Base-by-base conservation (phyloP, 2,329 filamentous ascomycete genomes). In the Botryosphaeria agaves region DNA sequence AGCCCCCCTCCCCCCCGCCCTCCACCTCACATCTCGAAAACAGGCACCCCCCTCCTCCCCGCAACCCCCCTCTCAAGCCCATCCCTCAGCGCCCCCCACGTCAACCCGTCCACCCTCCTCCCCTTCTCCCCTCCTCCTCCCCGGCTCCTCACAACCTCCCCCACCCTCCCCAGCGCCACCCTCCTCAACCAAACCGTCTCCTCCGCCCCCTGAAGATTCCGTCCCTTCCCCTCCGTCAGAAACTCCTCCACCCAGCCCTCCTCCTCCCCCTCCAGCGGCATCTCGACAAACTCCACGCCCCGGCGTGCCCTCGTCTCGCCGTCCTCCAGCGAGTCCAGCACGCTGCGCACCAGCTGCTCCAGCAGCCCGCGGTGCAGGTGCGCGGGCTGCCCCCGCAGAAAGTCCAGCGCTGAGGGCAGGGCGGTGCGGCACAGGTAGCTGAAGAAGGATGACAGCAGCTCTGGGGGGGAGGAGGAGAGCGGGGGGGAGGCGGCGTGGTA, bases 401-500 rank as follows among this genome's bases (percentile, higher is more conserved):
- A 89, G 36, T 72, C 72, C 33, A 87, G 73, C 3, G 79, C 76
- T 43, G 84, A 78, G 0, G 71, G 68, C 4, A 85, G 61, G 42
- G 68, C 80, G 5, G 74, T 71, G 20, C 60, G 60, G 1, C 73
- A 67, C 28, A 89, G 62, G 5, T 78, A 74, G 25, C 68, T 64
- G 41, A 83, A 84, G 19, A 85, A 70, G 5, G 73, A 61, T 35
- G 69, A 63, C 7, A 81, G 61, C 0, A 77, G 70, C 17, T n/a
- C n/a, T n/a, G n/a, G n/a, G n/a, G 63, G 58, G 2, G 66, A 58
- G 0, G 64, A 69, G 39, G 69, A 69, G n/a, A 92, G 59, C 14
- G 76, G 69, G 2, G 83, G 82, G 39, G 74, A 73, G 1, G 77
- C 74, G 8, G 76, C 71, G 39, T 84, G 66, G 54, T 79, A 89